Conservation (phyloP, 2,329 filamentous ascomycete genomes). For the Diaporthe nobilis region DNA sequence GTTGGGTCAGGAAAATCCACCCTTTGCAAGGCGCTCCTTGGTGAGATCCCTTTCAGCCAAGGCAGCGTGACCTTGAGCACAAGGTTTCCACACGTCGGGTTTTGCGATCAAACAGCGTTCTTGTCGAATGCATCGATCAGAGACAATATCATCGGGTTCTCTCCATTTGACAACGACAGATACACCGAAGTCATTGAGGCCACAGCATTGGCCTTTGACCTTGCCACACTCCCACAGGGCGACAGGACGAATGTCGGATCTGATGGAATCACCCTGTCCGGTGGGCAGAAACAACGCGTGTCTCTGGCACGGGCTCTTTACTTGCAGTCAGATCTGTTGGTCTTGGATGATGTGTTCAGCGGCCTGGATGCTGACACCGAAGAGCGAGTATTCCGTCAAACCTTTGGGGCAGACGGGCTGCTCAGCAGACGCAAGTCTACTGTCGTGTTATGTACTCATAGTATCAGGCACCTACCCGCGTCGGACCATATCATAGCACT, state of each 20-base stretch:
- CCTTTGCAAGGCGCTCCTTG: slow-evolving; percentile 53
- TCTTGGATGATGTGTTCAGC: slow-evolving; percentile 58
- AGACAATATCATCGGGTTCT: slow-evolving; percentile 39
- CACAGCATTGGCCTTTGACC: slow-evolving; percentile 48
- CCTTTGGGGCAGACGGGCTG: slow-evolving; percentile 55
- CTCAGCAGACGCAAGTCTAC: slow-evolving; percentile 45
- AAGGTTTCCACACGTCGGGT: slow-evolving; percentile 45
- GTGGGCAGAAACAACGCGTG: slow-evolving; percentile 52
- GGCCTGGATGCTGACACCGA: slow-evolving; percentile 59
- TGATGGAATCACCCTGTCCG: slow-evolving; percentile 54
- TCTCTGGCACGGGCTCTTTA: slow-evolving; percentile 48
- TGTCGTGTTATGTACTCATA: slow-evolving; percentile 56
- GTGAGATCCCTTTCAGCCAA: slow-evolving; percentile 45
- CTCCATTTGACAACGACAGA: slow-evolving; percentile 43
- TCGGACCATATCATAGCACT: slow-evolving; percentile 65
- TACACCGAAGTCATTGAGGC: slow-evolving; percentile 51
- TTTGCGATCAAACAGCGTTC: slow-evolving; percentile 45
- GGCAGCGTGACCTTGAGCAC: slow-evolving; percentile 26
- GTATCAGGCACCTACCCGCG: slow-evolving; percentile 54
- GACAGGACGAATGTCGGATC: slow-evolving; percentile 53
- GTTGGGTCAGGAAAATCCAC: slow-evolving; percentile 56
- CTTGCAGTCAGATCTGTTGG: slow-evolving; percentile 46
- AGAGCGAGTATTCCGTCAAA: slow-evolving; percentile 54
- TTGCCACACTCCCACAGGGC: slow-evolving; percentile 51
- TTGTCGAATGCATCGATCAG: slow-evolving; percentile 35